Conservation (phyloP, 768 basidiomycete species). For the Hygrocybe punicea region DNA sequence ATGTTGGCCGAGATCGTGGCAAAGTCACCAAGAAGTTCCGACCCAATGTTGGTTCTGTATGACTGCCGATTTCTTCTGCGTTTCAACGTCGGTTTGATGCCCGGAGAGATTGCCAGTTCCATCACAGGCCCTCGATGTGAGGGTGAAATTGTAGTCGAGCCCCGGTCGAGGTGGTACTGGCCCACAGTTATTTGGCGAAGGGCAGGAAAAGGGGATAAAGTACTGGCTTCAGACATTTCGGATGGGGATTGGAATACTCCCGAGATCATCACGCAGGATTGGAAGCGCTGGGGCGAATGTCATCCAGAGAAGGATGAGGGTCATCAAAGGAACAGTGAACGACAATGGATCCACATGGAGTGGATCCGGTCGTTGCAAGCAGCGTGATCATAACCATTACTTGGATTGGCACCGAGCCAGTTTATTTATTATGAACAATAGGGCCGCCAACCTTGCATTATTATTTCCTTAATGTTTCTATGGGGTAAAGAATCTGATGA, state of each 20-base stretch:
- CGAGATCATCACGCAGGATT: not conserved
- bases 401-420: too few relatives aligned
- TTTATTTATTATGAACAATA: too few relatives aligned
- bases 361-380: slow-evolving; percentile 5
- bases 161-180: slow-evolving; percentile 46
- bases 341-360: slow-evolving; percentile 3
- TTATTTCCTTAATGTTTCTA: too few relatives aligned
- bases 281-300: too few relatives aligned
- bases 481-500: not conserved
- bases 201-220: slow-evolving; percentile 5
- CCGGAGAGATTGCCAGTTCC: slow-evolving; percentile 31
- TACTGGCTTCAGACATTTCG: not conserved
- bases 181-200: slow-evolving; percentile 42
- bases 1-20: slow-evolving; percentile 1
- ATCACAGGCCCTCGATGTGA: slow-evolving; percentile 19
- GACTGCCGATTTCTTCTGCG: slow-evolving; percentile 62
- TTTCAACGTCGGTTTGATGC: slow-evolving; percentile 45
- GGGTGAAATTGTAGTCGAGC: slow-evolving; percentile 33
- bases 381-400: not conserved
- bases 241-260: not conserved
- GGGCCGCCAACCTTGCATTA: too few relatives aligned
- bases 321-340: not conserved
- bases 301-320: too few relatives aligned
- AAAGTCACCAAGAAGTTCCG: not conserved
- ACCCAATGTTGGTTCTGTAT: slow-evolving; percentile 46